Evolutionary conservation across 192 early-diverging fungal genomes (phyloP).

Genomic region (Coemansia sp.): DNA sequence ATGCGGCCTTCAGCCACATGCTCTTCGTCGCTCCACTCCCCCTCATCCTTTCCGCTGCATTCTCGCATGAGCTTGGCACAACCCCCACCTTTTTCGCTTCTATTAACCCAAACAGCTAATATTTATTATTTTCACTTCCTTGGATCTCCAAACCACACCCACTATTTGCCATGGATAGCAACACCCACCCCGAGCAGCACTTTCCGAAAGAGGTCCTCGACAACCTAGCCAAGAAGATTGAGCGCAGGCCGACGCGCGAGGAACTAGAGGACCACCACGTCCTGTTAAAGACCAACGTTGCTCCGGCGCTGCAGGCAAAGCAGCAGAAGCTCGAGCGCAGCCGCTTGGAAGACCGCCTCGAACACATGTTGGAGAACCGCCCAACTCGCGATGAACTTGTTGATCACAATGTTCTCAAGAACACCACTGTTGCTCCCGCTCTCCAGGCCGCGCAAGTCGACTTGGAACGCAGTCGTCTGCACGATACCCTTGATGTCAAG

Average conservation of each 20-base stretch:
- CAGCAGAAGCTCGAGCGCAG: conserved; percentile 25
- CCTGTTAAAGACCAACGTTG: conserved; percentile 48
- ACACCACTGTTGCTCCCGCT: conserved; percentile 24
- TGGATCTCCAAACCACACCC: background rate
- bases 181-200: conserved; percentile 41
- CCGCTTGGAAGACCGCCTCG: conserved; percentile 52
- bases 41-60: too few relatives aligned
- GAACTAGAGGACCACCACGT: conserved; percentile 59
- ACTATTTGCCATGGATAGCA: background rate
- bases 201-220: conserved; percentile 49
- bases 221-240: conserved; percentile 51
- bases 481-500: conserved; percentile 56
- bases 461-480: conserved; percentile 33
- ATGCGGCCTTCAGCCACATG: too few relatives aligned
- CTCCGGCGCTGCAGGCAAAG: conserved; percentile 35
- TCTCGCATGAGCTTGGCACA: too few relatives aligned
- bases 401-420: conserved; percentile 57
- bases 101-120: background rate
- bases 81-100: background rate
- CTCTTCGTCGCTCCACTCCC: too few relatives aligned
- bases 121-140: background rate
- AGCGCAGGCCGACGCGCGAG: conserved; percentile 52
- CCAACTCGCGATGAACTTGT: conserved; percentile 57
- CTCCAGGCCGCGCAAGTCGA: conserved; percentile 34
- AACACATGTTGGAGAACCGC: conserved; percentile 55